Conservation (phyloP, 2,329 filamentous ascomycete genomes). For the Fusarium xyrophilum region DNA sequence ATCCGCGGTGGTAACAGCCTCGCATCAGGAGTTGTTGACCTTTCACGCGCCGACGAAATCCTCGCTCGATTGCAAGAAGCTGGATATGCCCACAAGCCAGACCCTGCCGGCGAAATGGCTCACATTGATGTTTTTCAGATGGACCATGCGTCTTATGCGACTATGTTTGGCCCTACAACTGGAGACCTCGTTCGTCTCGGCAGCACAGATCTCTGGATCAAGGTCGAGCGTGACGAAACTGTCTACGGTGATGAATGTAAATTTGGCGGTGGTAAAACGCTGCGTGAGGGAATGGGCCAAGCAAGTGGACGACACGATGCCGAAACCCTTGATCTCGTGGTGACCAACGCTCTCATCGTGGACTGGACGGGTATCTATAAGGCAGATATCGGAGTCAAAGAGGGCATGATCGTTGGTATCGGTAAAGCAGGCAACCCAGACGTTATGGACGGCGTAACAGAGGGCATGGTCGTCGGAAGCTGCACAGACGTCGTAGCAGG, state of each 20-base stretch:
- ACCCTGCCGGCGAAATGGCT: conserved; percentile 62
- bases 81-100: conserved; percentile 79
- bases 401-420: conserved; percentile 84
- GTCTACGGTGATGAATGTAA: conserved; percentile 91
- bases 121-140: conserved; percentile 71
- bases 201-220: conserved; percentile 86
- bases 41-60: conserved; percentile 69
- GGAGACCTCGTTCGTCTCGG: conserved; percentile 86
- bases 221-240: conserved; percentile 85
- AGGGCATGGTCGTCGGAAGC: conserved; percentile 80
- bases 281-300: conserved; percentile 96
- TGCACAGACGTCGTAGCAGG: conserved; percentile 92
- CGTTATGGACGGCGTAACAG: conserved; percentile 86
- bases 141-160: conserved; percentile 78
- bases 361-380: conserved; percentile 96
- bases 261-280: conserved; percentile 92
- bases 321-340: conserved; percentile 80
- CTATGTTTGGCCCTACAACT: conserved; percentile 92
- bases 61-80: conserved; percentile 70
- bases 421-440: conserved; percentile 98
- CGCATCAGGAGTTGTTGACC: conserved; percentile 75
- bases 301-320: conserved; percentile 76
- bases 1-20: conserved; percentile 86
- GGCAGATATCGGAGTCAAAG: conserved; percentile 92
- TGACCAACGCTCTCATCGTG: conserved; percentile 88